phyloP scores from a whole-genome alignment of 192 early-diverging fungal species.

The Coemansia sp. region DNA sequence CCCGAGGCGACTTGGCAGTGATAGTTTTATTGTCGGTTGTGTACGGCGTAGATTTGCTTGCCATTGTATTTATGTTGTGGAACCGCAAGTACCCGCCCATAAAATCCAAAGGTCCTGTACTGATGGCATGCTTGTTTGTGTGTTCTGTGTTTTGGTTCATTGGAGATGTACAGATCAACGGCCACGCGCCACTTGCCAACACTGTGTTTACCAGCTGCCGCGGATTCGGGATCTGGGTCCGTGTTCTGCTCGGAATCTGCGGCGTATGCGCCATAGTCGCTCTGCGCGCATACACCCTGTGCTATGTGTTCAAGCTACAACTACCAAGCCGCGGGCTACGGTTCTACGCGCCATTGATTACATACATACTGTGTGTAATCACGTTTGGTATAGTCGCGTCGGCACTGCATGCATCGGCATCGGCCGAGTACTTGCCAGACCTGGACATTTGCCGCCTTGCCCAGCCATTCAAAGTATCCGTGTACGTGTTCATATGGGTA shows the following conservation, averaged over 20 bases:
- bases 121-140: constrained; percentile 24
- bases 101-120: constrained; percentile 24
- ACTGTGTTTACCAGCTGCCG: constrained; percentile 20
- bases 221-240: constrained; percentile 33
- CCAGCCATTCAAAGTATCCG: constrained; percentile 22
- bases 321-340: constrained; percentile 12
- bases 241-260: constrained; percentile 30
- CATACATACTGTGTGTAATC: constrained; percentile 12
- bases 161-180: constrained; percentile 35
- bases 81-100: constrained; percentile 45
- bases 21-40: constrained; percentile 7
- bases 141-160: constrained; percentile 31
- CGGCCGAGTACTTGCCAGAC: constrained; percentile 11
- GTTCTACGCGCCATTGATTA: constrained; percentile 17
- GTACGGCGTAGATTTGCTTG: constrained; percentile 23
- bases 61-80: constrained; percentile 18
- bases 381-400: constrained; percentile 15
- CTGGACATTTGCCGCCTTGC: constrained; percentile 17
- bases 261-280: constrained; percentile 16
- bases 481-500: constrained; percentile 23
- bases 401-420: constrained; percentile 1
- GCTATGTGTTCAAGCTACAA: constrained; percentile 25
- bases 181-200: constrained; percentile 17
- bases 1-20: constrained; percentile 8
- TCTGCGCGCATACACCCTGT: constrained; percentile 22